Base-by-base conservation (phyloP, 495 filamentous ascomycete genomes). In the Hypoxylon subgilvum region DNA sequence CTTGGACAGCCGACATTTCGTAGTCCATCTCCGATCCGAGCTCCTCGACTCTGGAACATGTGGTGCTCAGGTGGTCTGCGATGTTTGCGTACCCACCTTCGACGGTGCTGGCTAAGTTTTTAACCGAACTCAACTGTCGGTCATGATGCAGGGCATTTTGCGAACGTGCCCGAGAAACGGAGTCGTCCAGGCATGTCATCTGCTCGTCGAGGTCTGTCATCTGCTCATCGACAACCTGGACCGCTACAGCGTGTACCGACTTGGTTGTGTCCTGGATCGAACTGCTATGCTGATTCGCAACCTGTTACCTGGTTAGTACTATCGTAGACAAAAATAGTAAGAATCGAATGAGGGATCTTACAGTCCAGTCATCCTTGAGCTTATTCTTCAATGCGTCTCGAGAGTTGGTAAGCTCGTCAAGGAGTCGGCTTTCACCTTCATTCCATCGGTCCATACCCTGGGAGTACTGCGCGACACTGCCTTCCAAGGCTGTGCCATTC, bases 241-340 rank as follows among this genome's bases (percentile, higher is more conserved):
- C 84, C 0, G 92, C 96, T 72, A 96, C 88, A n/a, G 89, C 87
- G 55, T 97, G 91, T 7, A 97, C 91, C 0, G 90, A 89, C 48
- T 88, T 87, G 1, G 92, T 95, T 0, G 88, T 86, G 1, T 80
- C 80, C 57, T 91, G 88, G 55, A 97, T 91, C 2, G 88, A 86
- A 1, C 74, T 82, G 59, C 89, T 93, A 61, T 91, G 88, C 57
- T 88, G 82, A 56, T 92, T 89, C 19, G 92, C 90, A 9, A 73
- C 68, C 89, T 94, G 40, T 36, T 17, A 59, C 47, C 73, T 66
- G 75, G 73, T 61, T 66, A 57, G 52, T 32, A 22, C 31, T 23
- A 19, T 13, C 1, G 22, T 13, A 17, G 40, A 19, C 16, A 4
- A 1, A 31, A 39, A 12, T 3, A 3, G 23, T 9, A 9, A 13